Base-by-base conservation (phyloP, 2,329 filamentous ascomycete species). In the Colletotrichum eleusines region DNA sequence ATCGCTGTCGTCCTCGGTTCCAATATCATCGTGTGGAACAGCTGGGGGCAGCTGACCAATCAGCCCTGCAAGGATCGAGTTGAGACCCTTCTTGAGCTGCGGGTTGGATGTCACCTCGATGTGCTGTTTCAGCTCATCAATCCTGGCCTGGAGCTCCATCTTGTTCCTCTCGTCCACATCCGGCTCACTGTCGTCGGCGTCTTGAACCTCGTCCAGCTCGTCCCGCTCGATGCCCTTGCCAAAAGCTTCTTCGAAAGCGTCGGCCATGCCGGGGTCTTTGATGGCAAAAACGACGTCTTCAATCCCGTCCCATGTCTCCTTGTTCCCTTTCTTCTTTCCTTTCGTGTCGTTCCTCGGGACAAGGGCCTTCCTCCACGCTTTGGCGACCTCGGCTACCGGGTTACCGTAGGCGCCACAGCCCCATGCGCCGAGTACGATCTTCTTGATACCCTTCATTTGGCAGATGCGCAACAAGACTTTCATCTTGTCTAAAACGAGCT, bases 401-500 rank as follows among this genome's bases (percentile, higher is more conserved):
- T 91, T 91, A 0, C 88, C 88, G 68, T 90, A 89, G 0, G 88
- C 88, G 3, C 89, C 89, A 71, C 89, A 91, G 0, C 90, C 90
- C 88, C 89, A 91, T 0, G 89, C 89, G 0, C 90, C 90, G 0
- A 91, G 80, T 0, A 92, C 86, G 0, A 91, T 74, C 66, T 80
- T 84, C 46, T 79, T 81, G 5, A 81, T 81, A 0, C 85, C 84
- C 68, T 83, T 84, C 1, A 79, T 75, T 11, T 81, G 77, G 2
- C 83, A 81, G 5, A 91, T 84, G 1, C 88, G 81, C 77, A 91
- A 75, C 1, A 90, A 88, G 7, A 82, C 83, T 33, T 82, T 81
- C 84, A 92, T 91, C 78, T 91, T 91, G 8, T 79, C 78, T 33
- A 84, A 74, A 0, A 84, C 84, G 11, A 86, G 72, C 48, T 88